These are phyloP conservation scores for Dispira simplex DNA, from an alignment of 192 early-diverging fungal genomes.

Conservation along the genomic window DNA sequence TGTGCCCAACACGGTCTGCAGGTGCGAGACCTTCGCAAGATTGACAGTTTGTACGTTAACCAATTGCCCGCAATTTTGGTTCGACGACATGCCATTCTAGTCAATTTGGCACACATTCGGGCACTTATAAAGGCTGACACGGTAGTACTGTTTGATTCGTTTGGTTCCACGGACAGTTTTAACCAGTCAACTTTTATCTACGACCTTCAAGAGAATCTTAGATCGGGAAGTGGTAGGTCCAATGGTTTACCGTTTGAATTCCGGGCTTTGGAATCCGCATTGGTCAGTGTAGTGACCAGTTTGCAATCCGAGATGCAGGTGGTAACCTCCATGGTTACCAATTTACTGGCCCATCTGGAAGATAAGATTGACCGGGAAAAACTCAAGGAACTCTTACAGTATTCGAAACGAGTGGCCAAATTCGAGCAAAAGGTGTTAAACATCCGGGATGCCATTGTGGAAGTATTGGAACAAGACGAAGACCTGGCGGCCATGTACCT, in stretches of 20 bases:
- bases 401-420: constrained; percentile 59
- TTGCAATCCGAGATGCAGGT: constrained; percentile 56
- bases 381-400: constrained; percentile 62
- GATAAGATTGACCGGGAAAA: constrained; percentile 53
- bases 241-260: constrained; percentile 27
- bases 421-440: constrained; percentile 61
- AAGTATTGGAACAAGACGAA: constrained; percentile 73
- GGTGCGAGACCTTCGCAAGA: constrained; percentile 76
- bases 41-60: constrained; percentile 58
- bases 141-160: constrained; percentile 61
- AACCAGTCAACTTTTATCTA: constrained; percentile 61
- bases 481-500: constrained; percentile 84
- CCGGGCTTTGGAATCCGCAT: constrained; percentile 65
- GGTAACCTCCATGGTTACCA: constrained; percentile 44
- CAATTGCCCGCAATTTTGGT: constrained; percentile 72
- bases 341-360: constrained; percentile 52
- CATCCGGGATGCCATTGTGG: constrained; percentile 64
- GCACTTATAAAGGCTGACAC: constrained; percentile 68
- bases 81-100: constrained; percentile 60
- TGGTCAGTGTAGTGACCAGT: constrained; percentile 50
- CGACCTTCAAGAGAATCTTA: constrained; percentile 61
- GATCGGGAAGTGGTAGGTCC: constrained; percentile 20
- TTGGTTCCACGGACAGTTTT: constrained; percentile 46
- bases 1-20: constrained; percentile 60
- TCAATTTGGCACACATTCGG: constrained; percentile 67